A percentile compares a stretch with the other conserved stretches of the same genome.
Conservation (phyloP, 495 filamentous ascomycete genomes). For the Aspergillus bertholletiae region DNA sequence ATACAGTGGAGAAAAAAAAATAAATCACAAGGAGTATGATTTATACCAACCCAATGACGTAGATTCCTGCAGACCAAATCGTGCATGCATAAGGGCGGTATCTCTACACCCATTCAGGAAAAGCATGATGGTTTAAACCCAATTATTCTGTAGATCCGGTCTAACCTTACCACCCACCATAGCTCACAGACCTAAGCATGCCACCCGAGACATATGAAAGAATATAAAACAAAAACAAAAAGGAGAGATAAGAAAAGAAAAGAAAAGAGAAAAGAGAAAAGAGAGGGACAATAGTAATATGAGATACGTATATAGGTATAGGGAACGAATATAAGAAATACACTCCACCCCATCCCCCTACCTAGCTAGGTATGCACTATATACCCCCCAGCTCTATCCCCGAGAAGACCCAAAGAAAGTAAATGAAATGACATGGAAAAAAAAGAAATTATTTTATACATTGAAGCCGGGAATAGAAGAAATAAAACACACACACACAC, state of each 20-base stretch:
- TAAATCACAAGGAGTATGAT: neutral
- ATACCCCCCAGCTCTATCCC: neutral
- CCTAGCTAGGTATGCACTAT: neutral
- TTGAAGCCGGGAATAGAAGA: neutral
- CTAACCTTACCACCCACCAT: neutral
- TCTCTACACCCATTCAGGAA: neutral
- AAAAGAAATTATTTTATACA: constrained; percentile 1
- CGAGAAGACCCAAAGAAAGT: constrained; percentile 2
- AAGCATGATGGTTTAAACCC: no score
- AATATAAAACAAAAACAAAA: no score
- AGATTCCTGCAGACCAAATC: neutral
- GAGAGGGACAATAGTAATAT: no score
- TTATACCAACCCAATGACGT: neutral
- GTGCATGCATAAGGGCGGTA: neutral
- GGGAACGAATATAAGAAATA: neutral
- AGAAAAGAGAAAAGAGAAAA: no score
- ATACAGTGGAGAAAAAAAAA: neutral
- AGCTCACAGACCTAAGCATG: neutral
- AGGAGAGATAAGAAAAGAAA: no score
- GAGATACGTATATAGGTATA: no score
- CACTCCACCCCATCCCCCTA: no score
- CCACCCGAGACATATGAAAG: no score
- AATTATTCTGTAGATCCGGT: no score
- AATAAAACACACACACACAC: no score
- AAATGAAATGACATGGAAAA: constrained; percentile 10